phyloP scores from a whole-genome alignment of 208 protist species.

The Zelonia costaricensis region DNA sequence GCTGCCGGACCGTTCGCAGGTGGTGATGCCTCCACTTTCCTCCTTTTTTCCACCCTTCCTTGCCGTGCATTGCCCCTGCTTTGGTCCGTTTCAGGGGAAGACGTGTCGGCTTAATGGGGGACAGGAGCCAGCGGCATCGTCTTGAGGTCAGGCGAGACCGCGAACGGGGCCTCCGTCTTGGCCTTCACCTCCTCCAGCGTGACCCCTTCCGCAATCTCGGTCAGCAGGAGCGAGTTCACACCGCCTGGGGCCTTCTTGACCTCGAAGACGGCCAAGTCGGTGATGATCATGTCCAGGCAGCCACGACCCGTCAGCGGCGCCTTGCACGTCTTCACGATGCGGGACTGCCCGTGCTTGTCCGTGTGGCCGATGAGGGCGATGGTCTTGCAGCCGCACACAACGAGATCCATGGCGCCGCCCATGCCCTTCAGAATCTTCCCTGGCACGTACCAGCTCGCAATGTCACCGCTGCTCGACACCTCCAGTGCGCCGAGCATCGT shows the following conservation, averaged over 20 bases:
- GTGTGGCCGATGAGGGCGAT: constrained; percentile 95
- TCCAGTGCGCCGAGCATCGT: constrained; percentile 94
- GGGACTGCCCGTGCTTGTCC: constrained; percentile 70
- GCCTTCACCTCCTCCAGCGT: constrained; percentile 74
- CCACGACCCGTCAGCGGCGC: constrained; percentile 82
- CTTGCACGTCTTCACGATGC: constrained; percentile 81
- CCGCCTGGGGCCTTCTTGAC: constrained; percentile 23
- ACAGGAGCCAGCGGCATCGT: constrained; percentile 32
- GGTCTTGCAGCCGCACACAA: constrained; percentile 58
- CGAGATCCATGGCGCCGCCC: constrained; percentile 94
- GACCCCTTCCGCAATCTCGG: constrained; percentile 74
- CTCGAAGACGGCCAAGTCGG: constrained; percentile 92
- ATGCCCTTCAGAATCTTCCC: constrained; percentile 94
- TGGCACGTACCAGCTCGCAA: constrained; percentile 96
- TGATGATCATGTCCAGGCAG: constrained; percentile 90
- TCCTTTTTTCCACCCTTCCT: too few species aligned
- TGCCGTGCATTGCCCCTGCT: too few species aligned
- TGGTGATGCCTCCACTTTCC: too few species aligned
- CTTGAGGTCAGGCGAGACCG: constrained; percentile 34
- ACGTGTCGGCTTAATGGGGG: background rate
- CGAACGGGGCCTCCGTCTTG: constrained; percentile 47
- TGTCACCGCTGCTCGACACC: constrained; percentile 86
- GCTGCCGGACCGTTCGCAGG: too few species aligned
- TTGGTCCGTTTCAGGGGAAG: too few species aligned
- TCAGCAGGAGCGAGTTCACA: constrained; percentile 42